These are phyloP conservation scores for Styphnolobium japonicum DNA, from an alignment of 306 rosid species.

Conservation along the genomic window DNA sequence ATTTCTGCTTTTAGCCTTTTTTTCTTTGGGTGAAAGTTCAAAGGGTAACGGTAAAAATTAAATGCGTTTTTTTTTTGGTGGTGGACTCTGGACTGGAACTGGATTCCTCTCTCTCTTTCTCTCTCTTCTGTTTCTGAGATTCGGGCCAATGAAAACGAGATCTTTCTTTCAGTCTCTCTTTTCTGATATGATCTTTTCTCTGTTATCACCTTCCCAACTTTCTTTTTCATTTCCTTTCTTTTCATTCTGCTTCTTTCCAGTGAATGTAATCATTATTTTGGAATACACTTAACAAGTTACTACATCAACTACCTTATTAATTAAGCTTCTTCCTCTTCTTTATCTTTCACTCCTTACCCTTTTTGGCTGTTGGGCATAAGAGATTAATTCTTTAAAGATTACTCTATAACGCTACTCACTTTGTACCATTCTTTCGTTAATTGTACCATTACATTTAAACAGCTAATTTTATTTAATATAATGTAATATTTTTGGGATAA, in stretches of 20 bases:
- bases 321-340: background rate
- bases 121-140: slow-evolving; percentile 30
- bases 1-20: background rate
- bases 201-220: background rate
- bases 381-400: background rate
- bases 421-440: background rate
- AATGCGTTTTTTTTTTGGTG: background rate
- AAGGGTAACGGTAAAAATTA: background rate
- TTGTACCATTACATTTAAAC: background rate
- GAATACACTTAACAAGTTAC: background rate
- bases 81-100: background rate
- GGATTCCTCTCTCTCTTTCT: background rate
- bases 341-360: background rate
- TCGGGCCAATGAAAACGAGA: slow-evolving; percentile 23
- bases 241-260: slow-evolving; percentile 9
- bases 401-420: background rate
- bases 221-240: slow-evolving; percentile 4
- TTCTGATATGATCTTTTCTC: slow-evolving; percentile 29
- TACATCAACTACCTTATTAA: background rate
- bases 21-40: background rate
- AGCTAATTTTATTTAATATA: background rate
- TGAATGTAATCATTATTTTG: slow-evolving; percentile 3
- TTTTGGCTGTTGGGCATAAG: background rate
- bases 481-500: background rate
- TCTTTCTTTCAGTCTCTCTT: slow-evolving; percentile 25